Percentiles rank a stretch among this genome's conserved stretches.
These are phyloP conservation scores for Penicillium soppii DNA, from an alignment of 495 filamentous ascomycete genomes.

Conservation along the genomic window DNA sequence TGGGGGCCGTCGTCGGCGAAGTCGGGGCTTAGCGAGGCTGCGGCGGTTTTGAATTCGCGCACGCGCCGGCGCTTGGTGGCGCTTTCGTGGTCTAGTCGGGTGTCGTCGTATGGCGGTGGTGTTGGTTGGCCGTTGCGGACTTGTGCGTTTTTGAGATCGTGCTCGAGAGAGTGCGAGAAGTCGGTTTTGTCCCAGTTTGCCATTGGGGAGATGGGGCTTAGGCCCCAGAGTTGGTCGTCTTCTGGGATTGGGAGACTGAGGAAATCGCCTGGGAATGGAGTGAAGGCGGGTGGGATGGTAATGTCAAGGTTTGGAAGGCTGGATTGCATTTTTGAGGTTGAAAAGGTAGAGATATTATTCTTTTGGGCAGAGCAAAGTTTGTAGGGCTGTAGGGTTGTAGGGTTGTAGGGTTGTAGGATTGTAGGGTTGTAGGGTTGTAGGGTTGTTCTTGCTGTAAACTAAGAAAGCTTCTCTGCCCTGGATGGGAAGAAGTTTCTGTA, in stretches of 20 bases:
- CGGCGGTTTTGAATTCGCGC: constrained; percentile 15
- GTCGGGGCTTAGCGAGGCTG: constrained; percentile 23
- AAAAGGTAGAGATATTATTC: constrained; percentile 16
- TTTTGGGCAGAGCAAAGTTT: not conserved
- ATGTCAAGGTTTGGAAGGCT: not conserved
- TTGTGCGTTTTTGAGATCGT: constrained; percentile 37
- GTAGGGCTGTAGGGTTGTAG: too few species aligned
- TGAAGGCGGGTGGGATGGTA: constrained; percentile 19
- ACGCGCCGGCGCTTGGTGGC: constrained; percentile 7
- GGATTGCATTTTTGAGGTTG: constrained; percentile 16
- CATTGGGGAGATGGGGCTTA: constrained; percentile 34
- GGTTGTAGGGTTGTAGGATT: too few species aligned
- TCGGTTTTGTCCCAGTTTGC: constrained; percentile 31
- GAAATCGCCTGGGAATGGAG: constrained; percentile 28
- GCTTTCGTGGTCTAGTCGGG: not conserved
- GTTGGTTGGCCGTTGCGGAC: constrained; percentile 46
- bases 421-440: too few species aligned
- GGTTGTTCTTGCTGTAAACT: too few species aligned
- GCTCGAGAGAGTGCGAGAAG: constrained; percentile 27
- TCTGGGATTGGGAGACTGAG: constrained; percentile 29
- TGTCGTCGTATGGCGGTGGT: constrained; percentile 35
- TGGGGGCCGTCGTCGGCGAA: constrained; percentile 25
- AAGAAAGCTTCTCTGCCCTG: not conserved
- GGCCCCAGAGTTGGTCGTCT: constrained; percentile 36
- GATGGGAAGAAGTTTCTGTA: not conserved